Base-by-base conservation (phyloP, 352 stramenopile genomes). In the Phytophthora kernoviae region DNA sequence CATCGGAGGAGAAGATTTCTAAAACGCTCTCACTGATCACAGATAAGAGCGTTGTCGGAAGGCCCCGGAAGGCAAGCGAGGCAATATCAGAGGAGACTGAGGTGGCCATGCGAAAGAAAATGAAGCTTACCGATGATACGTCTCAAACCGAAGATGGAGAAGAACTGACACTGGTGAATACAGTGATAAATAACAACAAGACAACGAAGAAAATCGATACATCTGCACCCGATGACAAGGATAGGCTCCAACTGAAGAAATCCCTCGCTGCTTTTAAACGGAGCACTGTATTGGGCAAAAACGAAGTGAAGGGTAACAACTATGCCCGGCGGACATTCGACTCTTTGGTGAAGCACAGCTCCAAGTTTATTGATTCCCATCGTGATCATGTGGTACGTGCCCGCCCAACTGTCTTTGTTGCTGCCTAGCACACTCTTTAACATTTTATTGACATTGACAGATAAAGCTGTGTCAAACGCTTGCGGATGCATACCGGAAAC, bases 291-390 rank as follows among this genome's bases (percentile, higher is more conserved):
- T 30, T 63, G 11, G 27, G 45, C n/a, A 61, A 77, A 30, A 58
- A 53, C 1, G 77, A 85, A 54, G 40, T 72, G 43, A 24, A 56
- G 4, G 61, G 73, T 34, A 59, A 56, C 0, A 20, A 47, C 1
- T 87, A 78, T 18, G 50, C 75, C 15, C 59, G 58, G 11, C 70
- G 67, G 5, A 83, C 75, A 1, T 50, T 87, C 12, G 27, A 42
- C n/a, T n/a, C 58, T 4, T 53, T 83, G 45, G 65, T 77, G 20
- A 73, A 65, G 22, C 52, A 60, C 45, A 71, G 71, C 45, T 49
- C 60, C 47, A 55, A 24, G 34, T 65, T 70, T 33, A 20, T 74
- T 10, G 33, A 64, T 32, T 54, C 61, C 26, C 42, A 68, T 32
- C 48, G 50, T 32, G 43, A 57, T 46, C 64, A 74, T n/a, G 63